Evolutionary conservation across 1,284 basidiomycete genomes (phyloP).

Genomic region (Apiotrichum mycotoxinovorans): DNA sequence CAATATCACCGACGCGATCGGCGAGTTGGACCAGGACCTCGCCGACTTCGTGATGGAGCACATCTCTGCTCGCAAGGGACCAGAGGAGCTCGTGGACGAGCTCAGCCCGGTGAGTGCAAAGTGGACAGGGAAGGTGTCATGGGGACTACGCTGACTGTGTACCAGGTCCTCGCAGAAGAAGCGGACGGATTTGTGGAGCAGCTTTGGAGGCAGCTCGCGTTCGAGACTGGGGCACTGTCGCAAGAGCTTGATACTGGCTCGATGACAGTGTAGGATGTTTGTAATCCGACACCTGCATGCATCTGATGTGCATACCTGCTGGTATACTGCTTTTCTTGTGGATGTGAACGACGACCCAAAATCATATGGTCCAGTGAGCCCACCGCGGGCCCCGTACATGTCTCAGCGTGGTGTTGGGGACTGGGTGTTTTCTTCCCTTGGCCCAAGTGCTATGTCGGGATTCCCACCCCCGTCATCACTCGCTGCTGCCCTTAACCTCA

Average conservation of each 20-base stretch:
- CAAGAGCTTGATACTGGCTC: constrained; percentile 8
- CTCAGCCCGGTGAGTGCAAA: constrained; percentile 71
- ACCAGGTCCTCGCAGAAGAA: constrained; percentile 81
- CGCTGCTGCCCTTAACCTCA: too few relatives aligned
- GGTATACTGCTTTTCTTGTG: background rate
- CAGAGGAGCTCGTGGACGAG: constrained; percentile 75
- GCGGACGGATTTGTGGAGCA: constrained; percentile 67
- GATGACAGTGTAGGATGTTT: constrained; percentile 6
- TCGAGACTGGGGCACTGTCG: constrained; percentile 55
- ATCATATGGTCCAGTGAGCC: too few relatives aligned
- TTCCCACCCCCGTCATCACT: too few relatives aligned
- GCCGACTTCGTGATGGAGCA: constrained; percentile 86
- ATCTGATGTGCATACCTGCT: background rate
- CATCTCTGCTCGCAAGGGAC: constrained; percentile 75
- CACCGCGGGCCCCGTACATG: too few relatives aligned
- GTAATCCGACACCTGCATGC: background rate
- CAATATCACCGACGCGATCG: constrained; percentile 75
- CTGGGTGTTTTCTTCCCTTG: too few relatives aligned
- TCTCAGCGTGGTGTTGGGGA: too few relatives aligned
- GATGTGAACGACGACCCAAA: background rate
- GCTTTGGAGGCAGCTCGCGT: constrained; percentile 82
- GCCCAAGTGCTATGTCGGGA: too few relatives aligned
- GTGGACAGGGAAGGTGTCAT: background rate
- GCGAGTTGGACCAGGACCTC: constrained; percentile 69
- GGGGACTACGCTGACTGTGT: background rate